A percentile compares a stretch with the other conserved stretches of the same genome.
These are phyloP conservation scores for Bolboschoenoplectus hybrid DNA, from an alignment of 202 grass and related monocot genomes.

Conservation along the genomic window DNA sequence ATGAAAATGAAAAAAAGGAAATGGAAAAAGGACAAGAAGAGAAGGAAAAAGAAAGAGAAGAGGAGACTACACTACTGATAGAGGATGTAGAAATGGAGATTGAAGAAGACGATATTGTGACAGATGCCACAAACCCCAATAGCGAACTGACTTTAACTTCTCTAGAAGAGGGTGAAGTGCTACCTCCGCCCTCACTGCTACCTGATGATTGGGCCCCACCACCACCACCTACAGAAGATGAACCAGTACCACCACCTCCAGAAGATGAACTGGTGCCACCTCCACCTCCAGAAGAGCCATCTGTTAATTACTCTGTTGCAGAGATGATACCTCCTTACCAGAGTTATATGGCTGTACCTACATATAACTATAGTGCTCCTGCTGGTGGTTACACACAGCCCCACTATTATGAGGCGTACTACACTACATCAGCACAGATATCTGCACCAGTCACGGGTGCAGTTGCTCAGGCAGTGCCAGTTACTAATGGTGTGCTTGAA, in stretches of 20 bases:
- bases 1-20: slow-evolving; percentile 32
- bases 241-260: slow-evolving; percentile 67
- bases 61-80: slow-evolving; percentile 47
- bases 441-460: slow-evolving; percentile 15
- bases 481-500: slow-evolving; percentile 14
- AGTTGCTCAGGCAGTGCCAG: slow-evolving; percentile 22
- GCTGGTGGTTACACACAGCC: slow-evolving; percentile 43
- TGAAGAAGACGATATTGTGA: slow-evolving; percentile 68
- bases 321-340: slow-evolving; percentile 53
- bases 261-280: slow-evolving; percentile 52
- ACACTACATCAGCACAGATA: slow-evolving; percentile 53
- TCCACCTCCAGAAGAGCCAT: slow-evolving; percentile 70
- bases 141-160: slow-evolving; percentile 46
- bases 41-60: slow-evolving; percentile 41
- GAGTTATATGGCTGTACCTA: slow-evolving; percentile 61
- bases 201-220: slow-evolving; percentile 90
- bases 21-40: slow-evolving; percentile 41
- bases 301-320: slow-evolving; percentile 47
- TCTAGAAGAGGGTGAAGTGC: slow-evolving; percentile 57
- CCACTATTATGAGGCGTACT: slow-evolving; percentile 55
- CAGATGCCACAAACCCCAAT: slow-evolving; percentile 31
- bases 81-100: slow-evolving; percentile 99
- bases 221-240: slow-evolving; percentile 76
- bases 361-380: slow-evolving; percentile 60
- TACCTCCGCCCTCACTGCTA: slow-evolving; percentile 67